Percentiles rank a stretch among this genome's conserved stretches.
phyloP scores from a whole-genome alignment of 225 moss, liverwort and hornwort genomes.

The Antitrichia curtipendula region DNA sequence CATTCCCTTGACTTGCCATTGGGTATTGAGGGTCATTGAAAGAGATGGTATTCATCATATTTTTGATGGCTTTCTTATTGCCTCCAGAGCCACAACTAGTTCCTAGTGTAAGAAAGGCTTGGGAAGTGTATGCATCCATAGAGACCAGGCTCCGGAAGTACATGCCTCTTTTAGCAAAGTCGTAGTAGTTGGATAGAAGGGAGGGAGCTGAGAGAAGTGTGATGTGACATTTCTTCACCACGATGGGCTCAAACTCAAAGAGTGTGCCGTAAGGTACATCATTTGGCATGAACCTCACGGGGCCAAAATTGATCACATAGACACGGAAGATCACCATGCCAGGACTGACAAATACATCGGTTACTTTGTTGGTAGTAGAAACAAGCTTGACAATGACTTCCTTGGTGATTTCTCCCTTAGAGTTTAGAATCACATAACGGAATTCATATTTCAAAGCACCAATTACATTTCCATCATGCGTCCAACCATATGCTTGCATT shows the following conservation, averaged over 20 bases:
- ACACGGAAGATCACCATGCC: conserved; percentile 28
- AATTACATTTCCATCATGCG: conserved; percentile 1
- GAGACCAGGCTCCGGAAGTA: conserved; percentile 21
- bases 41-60: conserved; percentile 30
- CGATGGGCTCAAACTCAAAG: conserved; percentile 26
- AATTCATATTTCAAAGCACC: conserved; percentile 42
- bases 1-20: conserved; percentile 24
- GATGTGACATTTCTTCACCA: conserved; percentile 12
- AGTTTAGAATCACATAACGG: conserved; percentile 4
- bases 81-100: neutral
- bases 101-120: neutral
- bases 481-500: conserved; percentile 42
- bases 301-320: conserved; percentile 31
- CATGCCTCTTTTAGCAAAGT: conserved; percentile 25
- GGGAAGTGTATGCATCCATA: conserved; percentile 19
- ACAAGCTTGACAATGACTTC: conserved; percentile 21
- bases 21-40: conserved; percentile 23
- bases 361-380: conserved; percentile 15
- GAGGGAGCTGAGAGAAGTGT: neutral
- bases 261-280: conserved; percentile 31
- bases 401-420: neutral
- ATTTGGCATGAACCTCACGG: conserved; percentile 22
- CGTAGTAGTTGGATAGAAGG: conserved; percentile 7
- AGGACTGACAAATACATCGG: neutral
- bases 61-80: conserved; percentile 16